phyloP scores from a whole-genome alignment of 1,139 yeast species.

The Hyphopichia khmerensis region DNA sequence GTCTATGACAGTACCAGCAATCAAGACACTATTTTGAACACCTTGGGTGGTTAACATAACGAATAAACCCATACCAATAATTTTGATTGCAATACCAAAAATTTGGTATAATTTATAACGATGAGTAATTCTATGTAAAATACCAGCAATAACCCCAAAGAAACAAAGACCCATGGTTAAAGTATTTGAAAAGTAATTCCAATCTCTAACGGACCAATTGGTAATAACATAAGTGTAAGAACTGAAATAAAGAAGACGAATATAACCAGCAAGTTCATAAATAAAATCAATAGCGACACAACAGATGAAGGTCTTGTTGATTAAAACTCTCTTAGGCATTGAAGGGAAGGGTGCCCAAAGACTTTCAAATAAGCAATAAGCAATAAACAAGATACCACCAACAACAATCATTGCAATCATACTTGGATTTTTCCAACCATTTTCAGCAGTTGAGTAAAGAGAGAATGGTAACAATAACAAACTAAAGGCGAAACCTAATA shows the following conservation, averaged over 20 bases:
- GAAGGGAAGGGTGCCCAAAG: constrained; percentile 28
- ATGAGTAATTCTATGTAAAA: constrained; percentile 21
- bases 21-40: constrained; percentile 10
- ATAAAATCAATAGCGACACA: constrained; percentile 26
- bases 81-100: constrained; percentile 22
- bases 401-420: constrained; percentile 36
- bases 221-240: constrained; percentile 23
- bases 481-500: constrained; percentile 28
- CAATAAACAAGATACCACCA: constrained; percentile 28
- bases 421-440: constrained; percentile 33
- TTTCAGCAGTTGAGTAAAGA: constrained; percentile 21
- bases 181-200: constrained; percentile 30
- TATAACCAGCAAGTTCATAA: constrained; percentile 22
- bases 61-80: constrained; percentile 22
- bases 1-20: constrained; percentile 17
- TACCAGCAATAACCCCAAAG: constrained; percentile 28
- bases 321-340: constrained; percentile 29
- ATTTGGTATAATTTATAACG: constrained; percentile 27
- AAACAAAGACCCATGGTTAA: constrained; percentile 27
- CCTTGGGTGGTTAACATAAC: constrained; percentile 10
- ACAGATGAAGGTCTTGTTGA: constrained; percentile 30
- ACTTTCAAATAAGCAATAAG: constrained; percentile 23
- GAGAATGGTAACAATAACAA: constrained; percentile 29
- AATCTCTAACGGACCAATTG: constrained; percentile 20
- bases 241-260: constrained; percentile 19